phyloP scores from a whole-genome alignment of 2,329 filamentous ascomycete genomes.

The Myrmaecium sp. region DNA sequence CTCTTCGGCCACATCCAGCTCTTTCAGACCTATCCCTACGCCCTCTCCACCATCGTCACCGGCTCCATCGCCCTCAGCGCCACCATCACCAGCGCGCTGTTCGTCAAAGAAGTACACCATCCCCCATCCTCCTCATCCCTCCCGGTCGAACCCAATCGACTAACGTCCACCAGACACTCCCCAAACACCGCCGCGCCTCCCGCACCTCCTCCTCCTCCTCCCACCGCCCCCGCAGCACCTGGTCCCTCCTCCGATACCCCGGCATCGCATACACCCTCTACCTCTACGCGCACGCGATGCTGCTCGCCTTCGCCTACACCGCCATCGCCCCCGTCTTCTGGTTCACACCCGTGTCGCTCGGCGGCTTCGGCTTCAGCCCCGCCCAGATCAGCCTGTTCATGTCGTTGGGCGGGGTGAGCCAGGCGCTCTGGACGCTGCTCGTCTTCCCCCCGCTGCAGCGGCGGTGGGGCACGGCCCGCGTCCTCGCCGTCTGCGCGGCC shows the following conservation, averaged over 20 bases:
- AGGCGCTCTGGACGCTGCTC: constrained; percentile 55
- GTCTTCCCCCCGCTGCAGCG: constrained; percentile 52
- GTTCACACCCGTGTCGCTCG: constrained; percentile 44
- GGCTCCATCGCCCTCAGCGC: constrained; percentile 37
- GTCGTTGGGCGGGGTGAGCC: constrained; percentile 44
- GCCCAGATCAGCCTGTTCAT: constrained; percentile 51
- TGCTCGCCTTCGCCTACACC: constrained; percentile 56
- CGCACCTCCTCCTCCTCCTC: not conserved
- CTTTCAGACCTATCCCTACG: constrained; percentile 49
- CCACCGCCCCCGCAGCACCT: constrained; percentile 26
- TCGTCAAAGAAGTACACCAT: constrained; percentile 39
- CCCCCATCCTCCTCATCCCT: not conserved
- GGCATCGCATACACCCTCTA: constrained; percentile 41
- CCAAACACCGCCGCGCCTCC: constrained; percentile 27
- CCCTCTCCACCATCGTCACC: constrained; percentile 43
- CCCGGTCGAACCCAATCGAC: no score
- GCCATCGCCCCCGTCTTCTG: constrained; percentile 52
- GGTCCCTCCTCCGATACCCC: constrained; percentile 42
- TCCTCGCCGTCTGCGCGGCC: constrained; percentile 41
- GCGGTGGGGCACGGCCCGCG: constrained; percentile 46
- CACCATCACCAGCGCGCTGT: constrained; percentile 35
- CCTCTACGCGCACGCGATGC: constrained; percentile 47
- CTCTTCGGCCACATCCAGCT: constrained; percentile 40
- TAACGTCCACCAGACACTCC: no score
- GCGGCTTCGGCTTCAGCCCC: constrained; percentile 48